phyloP scores from a whole-genome alignment of 2,329 filamentous ascomycete genomes.

The Aotearoamyces nothofagi region DNA sequence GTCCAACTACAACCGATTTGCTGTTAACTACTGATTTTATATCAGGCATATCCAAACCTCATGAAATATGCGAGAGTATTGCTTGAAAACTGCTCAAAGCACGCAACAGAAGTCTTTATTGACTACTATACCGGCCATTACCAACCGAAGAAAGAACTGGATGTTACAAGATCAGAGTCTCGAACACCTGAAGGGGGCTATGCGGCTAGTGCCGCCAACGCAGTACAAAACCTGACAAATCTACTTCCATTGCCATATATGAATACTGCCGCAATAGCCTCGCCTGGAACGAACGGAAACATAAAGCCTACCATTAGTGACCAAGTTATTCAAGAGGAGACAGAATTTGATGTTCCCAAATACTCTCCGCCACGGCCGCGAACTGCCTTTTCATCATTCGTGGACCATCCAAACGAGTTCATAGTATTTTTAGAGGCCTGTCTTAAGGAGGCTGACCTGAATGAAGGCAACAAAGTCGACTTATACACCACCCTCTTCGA shows the following conservation, averaged over 20 bases:
- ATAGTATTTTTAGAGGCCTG: constrained; percentile 87
- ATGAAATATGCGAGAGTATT: constrained; percentile 93
- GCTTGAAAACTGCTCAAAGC: constrained; percentile 68
- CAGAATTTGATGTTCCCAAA: constrained; percentile 25
- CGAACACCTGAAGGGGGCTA: constrained; percentile 13
- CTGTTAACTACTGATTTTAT: constrained; percentile 4
- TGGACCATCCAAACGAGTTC: constrained; percentile 85
- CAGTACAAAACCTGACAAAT: constrained; percentile 74
- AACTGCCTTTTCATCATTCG: constrained; percentile 89
- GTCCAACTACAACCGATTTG: constrained; percentile 18
- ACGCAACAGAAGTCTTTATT: constrained; percentile 78
- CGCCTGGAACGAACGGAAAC: constrained; percentile 34
- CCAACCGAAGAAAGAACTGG: constrained; percentile 49
- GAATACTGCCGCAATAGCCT: constrained; percentile 43
- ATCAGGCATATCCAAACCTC: constrained; percentile 67
- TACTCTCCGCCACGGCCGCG: constrained; percentile 75
- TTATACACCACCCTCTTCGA: constrained; percentile 93
- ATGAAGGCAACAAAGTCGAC: constrained; percentile 63
- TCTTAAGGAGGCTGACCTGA: constrained; percentile 54
- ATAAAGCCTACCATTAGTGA: constrained; percentile 37
- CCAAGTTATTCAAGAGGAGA: constrained; percentile 31
- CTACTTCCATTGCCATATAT: constrained; percentile 78
- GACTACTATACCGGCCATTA: constrained; percentile 89
- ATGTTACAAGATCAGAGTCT: constrained; percentile 9
- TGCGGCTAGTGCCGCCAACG: constrained; percentile 43